Evolutionary conservation across 2,329 filamentous ascomycete genomes (phyloP).

Genomic region (Aschersonia sp.): DNA sequence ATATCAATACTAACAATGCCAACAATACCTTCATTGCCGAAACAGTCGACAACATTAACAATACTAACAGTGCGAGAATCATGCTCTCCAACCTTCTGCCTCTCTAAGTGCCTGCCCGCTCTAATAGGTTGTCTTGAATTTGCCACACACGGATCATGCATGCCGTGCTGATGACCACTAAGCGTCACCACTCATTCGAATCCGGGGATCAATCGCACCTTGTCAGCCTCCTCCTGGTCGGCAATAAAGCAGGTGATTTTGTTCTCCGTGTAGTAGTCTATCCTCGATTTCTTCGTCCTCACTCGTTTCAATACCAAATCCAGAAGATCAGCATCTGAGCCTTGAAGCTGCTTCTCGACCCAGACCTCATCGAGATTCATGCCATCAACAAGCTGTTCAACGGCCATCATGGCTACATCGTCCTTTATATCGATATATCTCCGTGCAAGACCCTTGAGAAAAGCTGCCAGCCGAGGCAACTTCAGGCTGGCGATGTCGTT

Average conservation of each 20-base stretch:
- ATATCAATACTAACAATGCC: too few relatives aligned
- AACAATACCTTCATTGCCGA: too few relatives aligned
- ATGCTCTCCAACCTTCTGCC: too few relatives aligned
- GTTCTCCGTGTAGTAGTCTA: slow-evolving; percentile 11
- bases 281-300: slow-evolving; percentile 6
- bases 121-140: too few relatives aligned
- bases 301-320: slow-evolving; percentile 6
- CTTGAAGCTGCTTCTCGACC: slow-evolving; percentile 6
- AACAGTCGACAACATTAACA: too few relatives aligned
- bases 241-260: slow-evolving; percentile 10
- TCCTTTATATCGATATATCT: slow-evolving; percentile 9
- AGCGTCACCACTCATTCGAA: slow-evolving; percentile 6
- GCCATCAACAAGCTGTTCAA: slow-evolving; percentile 13
- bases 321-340: slow-evolving; percentile 2
- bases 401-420: slow-evolving; percentile 11
- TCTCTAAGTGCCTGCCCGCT: too few relatives aligned
- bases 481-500: slow-evolving; percentile 6
- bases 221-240: slow-evolving; percentile 8
- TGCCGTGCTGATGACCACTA: too few relatives aligned
- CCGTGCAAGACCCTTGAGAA: slow-evolving; percentile 7
- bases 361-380: slow-evolving; percentile 11
- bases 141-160: too few relatives aligned
- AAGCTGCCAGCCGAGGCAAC: slow-evolving; percentile 8
- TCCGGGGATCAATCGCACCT: slow-evolving; percentile 7
- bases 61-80: too few relatives aligned